Evolutionary conservation across 192 early-diverging fungal genomes (phyloP).

Genomic region (Pilaira anomala): DNA sequence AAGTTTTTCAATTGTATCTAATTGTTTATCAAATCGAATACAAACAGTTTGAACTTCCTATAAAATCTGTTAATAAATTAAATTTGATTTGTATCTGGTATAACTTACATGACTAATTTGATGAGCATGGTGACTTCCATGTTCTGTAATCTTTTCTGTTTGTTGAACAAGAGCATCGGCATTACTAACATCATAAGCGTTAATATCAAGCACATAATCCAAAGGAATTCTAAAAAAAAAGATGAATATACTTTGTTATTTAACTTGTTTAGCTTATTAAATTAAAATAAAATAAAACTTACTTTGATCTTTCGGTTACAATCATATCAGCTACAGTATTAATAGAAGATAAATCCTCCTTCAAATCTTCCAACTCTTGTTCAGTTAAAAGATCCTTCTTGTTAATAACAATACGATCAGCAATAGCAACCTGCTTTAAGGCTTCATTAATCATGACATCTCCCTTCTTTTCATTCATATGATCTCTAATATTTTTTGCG

Average conservation of each 20-base stretch:
- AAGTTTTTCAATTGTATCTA: conserved; percentile 34
- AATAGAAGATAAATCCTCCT: conserved; percentile 40
- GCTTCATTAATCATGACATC: conserved; percentile 60
- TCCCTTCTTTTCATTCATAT: conserved; percentile 47
- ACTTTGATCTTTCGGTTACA: conserved; percentile 45
- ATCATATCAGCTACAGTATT: conserved; percentile 51
- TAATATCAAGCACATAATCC: conserved; percentile 58
- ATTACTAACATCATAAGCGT: conserved; percentile 50
- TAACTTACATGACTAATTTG: conserved; percentile 27
- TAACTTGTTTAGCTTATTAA: not conserved
- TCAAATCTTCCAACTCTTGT: conserved; percentile 30
- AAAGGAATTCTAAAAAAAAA: conserved; percentile 46
- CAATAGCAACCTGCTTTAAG: conserved; percentile 67
- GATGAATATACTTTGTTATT: too few relatives aligned
- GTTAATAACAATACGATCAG: conserved; percentile 70
- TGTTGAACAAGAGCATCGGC: conserved; percentile 16
- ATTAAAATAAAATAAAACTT: not conserved
- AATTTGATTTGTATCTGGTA: not conserved
- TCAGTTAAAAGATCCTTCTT: conserved; percentile 59
- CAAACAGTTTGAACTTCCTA: conserved; percentile 56
- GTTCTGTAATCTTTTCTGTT: conserved; percentile 26
- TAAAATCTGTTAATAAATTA: not conserved
- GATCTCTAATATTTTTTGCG: conserved; percentile 40
- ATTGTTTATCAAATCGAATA: conserved; percentile 40
- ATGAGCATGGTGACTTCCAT: conserved; percentile 21